Percentiles rank a stretch among this genome's conserved stretches.
phyloP scores from a whole-genome alignment of 768 basidiomycete genomes.

The Auriscalpium microsporum region DNA sequence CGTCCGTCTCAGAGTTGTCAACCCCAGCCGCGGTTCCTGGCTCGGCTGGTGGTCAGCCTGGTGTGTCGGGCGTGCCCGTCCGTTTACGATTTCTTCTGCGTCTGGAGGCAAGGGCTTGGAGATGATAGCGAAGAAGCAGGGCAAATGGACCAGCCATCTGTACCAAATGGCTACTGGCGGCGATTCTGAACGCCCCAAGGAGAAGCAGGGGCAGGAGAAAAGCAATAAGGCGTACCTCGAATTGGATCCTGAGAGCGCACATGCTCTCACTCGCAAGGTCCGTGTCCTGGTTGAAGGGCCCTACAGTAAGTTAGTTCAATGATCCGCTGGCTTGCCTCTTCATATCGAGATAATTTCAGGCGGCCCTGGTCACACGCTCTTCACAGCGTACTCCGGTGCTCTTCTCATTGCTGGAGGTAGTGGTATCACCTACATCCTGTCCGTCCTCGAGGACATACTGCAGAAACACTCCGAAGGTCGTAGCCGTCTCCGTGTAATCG shows the following conservation, averaged over 20 bases:
- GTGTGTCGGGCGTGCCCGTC: constrained; percentile 7
- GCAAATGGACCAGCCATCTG: constrained; percentile 41
- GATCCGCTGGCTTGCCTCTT: too few species aligned
- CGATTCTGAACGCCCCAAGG: constrained; percentile 23
- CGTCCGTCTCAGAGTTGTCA: constrained; percentile 41
- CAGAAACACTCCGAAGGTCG: constrained; percentile 25
- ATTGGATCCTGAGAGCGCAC: constrained; percentile 2
- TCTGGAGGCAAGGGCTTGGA: constrained; percentile 37
- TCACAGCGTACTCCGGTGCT: constrained; percentile 42
- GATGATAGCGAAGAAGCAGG: constrained; percentile 41
- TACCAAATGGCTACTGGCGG: constrained; percentile 31
- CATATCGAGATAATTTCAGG: constrained; percentile 21
- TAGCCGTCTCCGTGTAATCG: constrained; percentile 35
- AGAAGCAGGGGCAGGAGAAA: constrained; percentile 9
- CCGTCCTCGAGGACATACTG: constrained; percentile 46
- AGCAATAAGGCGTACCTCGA: neutral
- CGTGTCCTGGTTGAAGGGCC: constrained; percentile 46
- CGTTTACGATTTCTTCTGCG: constrained; percentile 41
- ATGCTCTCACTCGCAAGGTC: constrained; percentile 16
- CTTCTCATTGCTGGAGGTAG: constrained; percentile 53
- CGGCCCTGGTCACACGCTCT: constrained; percentile 37
- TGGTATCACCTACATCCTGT: constrained; percentile 50
- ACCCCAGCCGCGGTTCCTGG: constrained; percentile 28
- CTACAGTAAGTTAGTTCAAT: constrained; percentile 32
- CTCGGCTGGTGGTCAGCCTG: constrained; percentile 23